Percentiles rank a stretch among this genome's conserved stretches.
Evolutionary conservation across 106 monocot species (phyloP).

Genomic region (Posidonia australis): DNA sequence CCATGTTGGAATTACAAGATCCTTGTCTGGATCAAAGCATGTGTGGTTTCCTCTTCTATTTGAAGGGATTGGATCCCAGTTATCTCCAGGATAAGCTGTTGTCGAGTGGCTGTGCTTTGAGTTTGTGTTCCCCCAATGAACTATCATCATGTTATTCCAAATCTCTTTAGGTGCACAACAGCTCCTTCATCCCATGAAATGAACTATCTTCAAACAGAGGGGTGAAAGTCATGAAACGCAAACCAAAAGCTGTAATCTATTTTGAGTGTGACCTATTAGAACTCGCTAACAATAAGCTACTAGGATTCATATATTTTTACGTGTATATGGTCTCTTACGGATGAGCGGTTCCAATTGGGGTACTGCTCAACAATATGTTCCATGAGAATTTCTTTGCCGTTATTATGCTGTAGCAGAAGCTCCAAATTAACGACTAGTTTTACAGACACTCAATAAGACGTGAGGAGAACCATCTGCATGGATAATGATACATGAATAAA

Average conservation of each 20-base stretch:
- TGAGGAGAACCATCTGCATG: slow-evolving; percentile 83
- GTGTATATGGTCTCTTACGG: not conserved
- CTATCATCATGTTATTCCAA: slow-evolving; percentile 94
- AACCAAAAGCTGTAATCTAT: not conserved
- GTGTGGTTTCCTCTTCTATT: slow-evolving; percentile 73
- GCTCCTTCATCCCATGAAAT: slow-evolving; percentile 99
- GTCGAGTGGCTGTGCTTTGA: slow-evolving; percentile 82
- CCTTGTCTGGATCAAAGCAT: slow-evolving; percentile 87
- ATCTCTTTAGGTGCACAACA: slow-evolving; percentile 96
- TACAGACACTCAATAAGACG: slow-evolving; percentile 39
- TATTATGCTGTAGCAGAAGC: not conserved
- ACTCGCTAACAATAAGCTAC: not conserved
- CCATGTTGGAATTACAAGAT: slow-evolving; percentile 94
- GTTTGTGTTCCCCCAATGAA: slow-evolving; percentile 98
- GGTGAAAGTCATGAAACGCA: not conserved
- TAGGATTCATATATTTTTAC: not conserved
- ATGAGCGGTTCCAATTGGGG: slow-evolving; percentile 2
- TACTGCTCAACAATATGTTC: not conserved
- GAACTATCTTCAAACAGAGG: slow-evolving; percentile 65
- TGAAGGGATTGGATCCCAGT: slow-evolving; percentile 61
- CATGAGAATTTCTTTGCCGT: not conserved
- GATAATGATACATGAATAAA: slow-evolving; percentile 84
- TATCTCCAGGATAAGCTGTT: slow-evolving; percentile 76
- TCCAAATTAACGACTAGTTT: not conserved
- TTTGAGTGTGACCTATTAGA: too few relatives aligned